A percentile compares a stretch with the other conserved stretches of the same genome.
Evolutionary conservation across 768 basidiomycete species (phyloP).

Genomic region (Hydnum rufescens): DNA sequence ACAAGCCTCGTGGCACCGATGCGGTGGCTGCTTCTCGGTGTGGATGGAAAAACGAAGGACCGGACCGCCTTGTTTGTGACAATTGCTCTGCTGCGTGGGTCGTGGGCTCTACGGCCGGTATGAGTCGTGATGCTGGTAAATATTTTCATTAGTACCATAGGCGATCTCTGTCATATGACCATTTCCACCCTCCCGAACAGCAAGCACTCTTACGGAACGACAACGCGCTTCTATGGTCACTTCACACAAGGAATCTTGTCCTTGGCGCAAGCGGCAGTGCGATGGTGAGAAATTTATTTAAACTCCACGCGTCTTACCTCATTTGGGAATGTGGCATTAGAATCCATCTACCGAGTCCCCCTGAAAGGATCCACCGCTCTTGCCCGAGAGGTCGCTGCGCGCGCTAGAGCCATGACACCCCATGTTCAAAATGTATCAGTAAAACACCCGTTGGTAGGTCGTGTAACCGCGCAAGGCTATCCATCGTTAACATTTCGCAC

Average conservation of each 20-base stretch:
- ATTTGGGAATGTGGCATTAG: neutral
- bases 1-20: constrained; percentile 53
- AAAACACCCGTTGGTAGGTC: constrained; percentile 53
- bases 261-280: constrained; percentile 67
- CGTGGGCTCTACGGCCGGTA: constrained; percentile 7
- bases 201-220: constrained; percentile 51
- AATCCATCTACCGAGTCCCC: constrained; percentile 53
- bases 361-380: constrained; percentile 44
- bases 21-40: constrained; percentile 66
- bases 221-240: constrained; percentile 45
- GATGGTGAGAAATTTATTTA: constrained; percentile 32
- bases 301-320: constrained; percentile 2
- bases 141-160: neutral
- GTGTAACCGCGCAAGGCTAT: too few species aligned
- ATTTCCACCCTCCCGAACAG: constrained; percentile 18
- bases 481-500: too few species aligned
- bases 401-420: constrained; percentile 33
- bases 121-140: constrained; percentile 9
- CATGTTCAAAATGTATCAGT: constrained; percentile 34
- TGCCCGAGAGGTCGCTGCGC: constrained; percentile 37
- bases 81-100: constrained; percentile 9
- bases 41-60: constrained; percentile 55
- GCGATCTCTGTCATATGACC: neutral
- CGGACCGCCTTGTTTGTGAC: constrained; percentile 10
- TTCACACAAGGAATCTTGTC: constrained; percentile 63